Evolutionary conservation across 2,329 filamentous ascomycete species (phyloP), one percentile per base, ranked within the genome.

Genomic region (Elsinoe necatrix): DNA sequence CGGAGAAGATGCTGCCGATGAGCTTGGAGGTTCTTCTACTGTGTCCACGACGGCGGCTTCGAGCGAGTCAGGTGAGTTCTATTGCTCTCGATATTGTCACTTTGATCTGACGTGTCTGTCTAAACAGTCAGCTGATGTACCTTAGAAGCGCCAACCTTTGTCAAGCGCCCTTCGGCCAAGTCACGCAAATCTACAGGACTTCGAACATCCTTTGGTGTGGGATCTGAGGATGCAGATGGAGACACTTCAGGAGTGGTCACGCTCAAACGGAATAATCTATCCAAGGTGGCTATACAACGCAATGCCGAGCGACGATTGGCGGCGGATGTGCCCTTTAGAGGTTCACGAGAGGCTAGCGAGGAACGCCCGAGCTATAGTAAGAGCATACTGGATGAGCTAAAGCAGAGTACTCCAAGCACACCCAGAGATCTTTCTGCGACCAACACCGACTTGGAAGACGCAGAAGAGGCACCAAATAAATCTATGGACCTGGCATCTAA

Each of bases 351-450:
- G 0, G 73, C 76, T 4, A 79, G 83, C 35, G 62, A 66, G 12
- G 84, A 85, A 54, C 77, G 86, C 35, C 90, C 89, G 0, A 86
- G 75, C 58, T 97, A 98, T 69, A 95, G 81, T 73, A 87, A 87
- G 65, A 89, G 95, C 63, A 89, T 92, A 62, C 77, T 98, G 18
- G 84, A 87, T 31, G 89, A 95, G 68, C 77, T 98, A 12, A 88
- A 89, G 61, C 86, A 84, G 58, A 90, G 88, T 11, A 96, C 91
- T 0, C 90, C 89, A 0, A 88, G 84, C 21, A 91, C 87, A 0
- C 91, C 90, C 0, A 85, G 82, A 60, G 80, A 87, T 58, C 65
- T 84, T 1, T 73, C 59, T 16, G 45, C 58, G 6, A 45, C 60
- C 12, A 65, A 65, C 8, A 64, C 63, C 1, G 61, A 72, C 23